A percentile compares a stretch with the other conserved stretches of the same genome.
Evolutionary conservation across 2,329 filamentous ascomycete species (phyloP).

Genomic region (Calonectria naviculata): DNA sequence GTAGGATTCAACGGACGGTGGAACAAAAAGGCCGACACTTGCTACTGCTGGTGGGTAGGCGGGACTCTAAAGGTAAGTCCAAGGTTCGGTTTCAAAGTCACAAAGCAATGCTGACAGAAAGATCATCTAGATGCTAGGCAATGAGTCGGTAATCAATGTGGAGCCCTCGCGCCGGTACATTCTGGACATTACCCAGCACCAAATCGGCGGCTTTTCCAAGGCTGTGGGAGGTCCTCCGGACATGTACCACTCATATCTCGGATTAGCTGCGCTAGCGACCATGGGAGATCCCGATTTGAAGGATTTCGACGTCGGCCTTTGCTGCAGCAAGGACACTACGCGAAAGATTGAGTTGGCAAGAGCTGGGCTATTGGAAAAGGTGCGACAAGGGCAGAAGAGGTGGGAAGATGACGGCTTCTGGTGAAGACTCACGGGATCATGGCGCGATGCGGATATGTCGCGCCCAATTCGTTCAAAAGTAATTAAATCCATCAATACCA

Average conservation of each 20-base stretch:
- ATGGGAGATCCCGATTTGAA: conserved; percentile 78
- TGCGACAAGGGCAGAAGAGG: conserved; percentile 5
- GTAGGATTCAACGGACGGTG: conserved; percentile 90
- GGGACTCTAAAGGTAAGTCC: conserved; percentile 65
- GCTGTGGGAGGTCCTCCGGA: conserved; percentile 75
- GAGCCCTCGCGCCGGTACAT: conserved; percentile 79
- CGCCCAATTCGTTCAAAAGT: background rate
- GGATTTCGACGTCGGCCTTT: conserved; percentile 79
- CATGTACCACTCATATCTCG: conserved; percentile 90
- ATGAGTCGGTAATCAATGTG: conserved; percentile 67
- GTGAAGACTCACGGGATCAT: conserved; percentile 9
- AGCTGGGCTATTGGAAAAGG: conserved; percentile 45
- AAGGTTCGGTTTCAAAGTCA: too few species aligned
- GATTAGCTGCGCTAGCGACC: conserved; percentile 81
- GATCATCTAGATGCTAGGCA: conserved; percentile 66
- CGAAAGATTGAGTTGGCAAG: conserved; percentile 61
- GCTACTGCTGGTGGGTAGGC: conserved; percentile 93
- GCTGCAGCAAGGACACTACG: conserved; percentile 73
- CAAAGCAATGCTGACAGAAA: background rate
- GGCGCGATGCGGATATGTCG: background rate
- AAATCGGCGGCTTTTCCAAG: conserved; percentile 87
- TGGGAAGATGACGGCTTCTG: conserved; percentile 39
- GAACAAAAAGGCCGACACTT: conserved; percentile 95
- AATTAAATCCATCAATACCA: background rate
- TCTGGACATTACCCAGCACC: conserved; percentile 86